A percentile compares a stretch with the other conserved stretches of the same genome.
These are phyloP conservation scores for Phlyctochytrium planicorne DNA, from an alignment of 192 early-diverging fungal genomes.

Conservation along the genomic window DNA sequence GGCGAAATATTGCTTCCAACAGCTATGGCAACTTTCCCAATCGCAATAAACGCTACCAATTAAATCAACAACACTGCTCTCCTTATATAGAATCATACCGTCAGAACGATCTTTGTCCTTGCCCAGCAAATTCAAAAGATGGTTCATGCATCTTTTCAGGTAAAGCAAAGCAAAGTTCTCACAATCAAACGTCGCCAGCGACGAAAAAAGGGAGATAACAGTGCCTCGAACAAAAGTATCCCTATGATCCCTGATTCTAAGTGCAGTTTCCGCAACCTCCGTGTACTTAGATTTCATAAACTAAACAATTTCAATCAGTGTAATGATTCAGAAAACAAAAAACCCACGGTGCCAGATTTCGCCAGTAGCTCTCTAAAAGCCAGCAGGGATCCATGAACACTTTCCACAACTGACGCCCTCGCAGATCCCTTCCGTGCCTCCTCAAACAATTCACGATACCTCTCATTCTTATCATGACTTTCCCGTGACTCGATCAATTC, in stretches of 20 bases:
- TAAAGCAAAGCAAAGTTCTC: slow-evolving; percentile 64
- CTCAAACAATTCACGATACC: slow-evolving; percentile 80
- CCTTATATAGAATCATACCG: slow-evolving; percentile 22
- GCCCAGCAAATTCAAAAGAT: slow-evolving; percentile 69
- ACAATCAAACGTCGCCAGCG: slow-evolving; percentile 77
- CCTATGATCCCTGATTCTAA: slow-evolving; percentile 73
- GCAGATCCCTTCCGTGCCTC: slow-evolving; percentile 72
- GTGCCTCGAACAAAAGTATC: slow-evolving; percentile 78
- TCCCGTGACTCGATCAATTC: slow-evolving; percentile 79
- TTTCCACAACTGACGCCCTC: slow-evolving; percentile 66
- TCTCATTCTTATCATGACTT: slow-evolving; percentile 53
- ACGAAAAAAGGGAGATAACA: slow-evolving; percentile 81
- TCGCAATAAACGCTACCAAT: slow-evolving; percentile 71
- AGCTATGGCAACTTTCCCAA: slow-evolving; percentile 81
- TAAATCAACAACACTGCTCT: not conserved
- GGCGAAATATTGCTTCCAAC: slow-evolving; percentile 77
- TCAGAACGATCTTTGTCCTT: slow-evolving; percentile 66
- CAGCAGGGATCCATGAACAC: slow-evolving; percentile 83
- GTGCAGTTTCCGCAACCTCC: slow-evolving; percentile 71
- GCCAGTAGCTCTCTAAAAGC: slow-evolving; percentile 75
- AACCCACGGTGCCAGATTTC: slow-evolving; percentile 73
- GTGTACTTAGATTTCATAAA: slow-evolving; percentile 82
- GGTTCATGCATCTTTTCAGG: slow-evolving; percentile 69
- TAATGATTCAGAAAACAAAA: not conserved
- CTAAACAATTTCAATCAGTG: slow-evolving; percentile 36